Base-by-base conservation (phyloP, 495 filamentous ascomycete species). In the Endocarpon pusillum region DNA sequence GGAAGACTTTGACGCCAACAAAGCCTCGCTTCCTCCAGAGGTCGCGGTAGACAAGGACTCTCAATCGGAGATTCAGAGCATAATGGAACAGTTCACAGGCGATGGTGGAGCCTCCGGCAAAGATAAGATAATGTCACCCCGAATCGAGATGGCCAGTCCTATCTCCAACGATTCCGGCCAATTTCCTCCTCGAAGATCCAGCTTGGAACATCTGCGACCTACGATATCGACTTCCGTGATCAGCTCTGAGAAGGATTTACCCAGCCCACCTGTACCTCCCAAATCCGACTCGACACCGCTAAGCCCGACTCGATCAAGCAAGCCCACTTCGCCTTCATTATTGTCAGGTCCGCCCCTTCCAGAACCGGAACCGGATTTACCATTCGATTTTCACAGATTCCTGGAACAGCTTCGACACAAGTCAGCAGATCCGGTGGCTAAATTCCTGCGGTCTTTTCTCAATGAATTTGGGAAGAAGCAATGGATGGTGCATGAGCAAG, bases 401-500 rank as follows among this genome's bases (percentile, higher is more conserved):
- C 56, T 99, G 34, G 87, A 93, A 46, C 89, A 99, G 49, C 62
- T 99, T 19, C 75, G 89, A 34, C 86, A 96, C 54, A 78, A 86
- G 32, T 93, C 87, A 16, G 91, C 89, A 12, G 89, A 99, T 45
- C 91, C 89, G 3, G 87, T 99, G 1, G 91, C 89, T 9, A 81
- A 82, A 42, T 99, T 92, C 50, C 68, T 99, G 14, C 77, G 86
- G 29, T 94, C 87, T 4, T 99, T 99, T 48, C 61, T 99, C 9
- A 66, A 71, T 22, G 89, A 96, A 52, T 99, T 99, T 57, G 82
- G 78, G 8, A 99, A 99, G 57, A 81, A 83, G 44, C 91, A 94
- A 53, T 99, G 89, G 89, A 91, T 92, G 86, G 89, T 92, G 5
- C 89, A 96, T 48, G 89, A 99, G 54, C 89, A 99, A 52, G 86